phyloP scores from a whole-genome alignment of 2,329 filamentous ascomycete genomes.

The Pseudocercospora eumusae region DNA sequence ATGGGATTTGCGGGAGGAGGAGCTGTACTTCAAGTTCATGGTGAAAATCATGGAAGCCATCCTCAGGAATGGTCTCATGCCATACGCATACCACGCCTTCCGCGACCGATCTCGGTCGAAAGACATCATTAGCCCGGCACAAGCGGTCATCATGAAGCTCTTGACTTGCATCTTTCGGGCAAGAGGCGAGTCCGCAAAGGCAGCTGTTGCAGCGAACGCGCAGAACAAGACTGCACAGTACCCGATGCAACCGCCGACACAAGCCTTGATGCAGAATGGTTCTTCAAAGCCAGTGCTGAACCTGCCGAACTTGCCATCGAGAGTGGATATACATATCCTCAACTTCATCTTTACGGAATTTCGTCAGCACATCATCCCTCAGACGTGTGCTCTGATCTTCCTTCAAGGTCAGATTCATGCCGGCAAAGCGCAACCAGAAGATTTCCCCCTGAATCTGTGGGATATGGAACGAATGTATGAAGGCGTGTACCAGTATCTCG shows the following conservation, averaged over 20 bases:
- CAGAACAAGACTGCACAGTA: constrained; percentile 22
- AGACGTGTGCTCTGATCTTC: constrained; percentile 91
- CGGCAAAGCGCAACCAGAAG: constrained; percentile 71
- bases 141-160: constrained; percentile 88
- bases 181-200: constrained; percentile 47
- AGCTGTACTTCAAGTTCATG: constrained; percentile 94
- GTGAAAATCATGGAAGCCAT: constrained; percentile 94
- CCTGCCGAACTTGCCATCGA: constrained; percentile 38
- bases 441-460: constrained; percentile 94
- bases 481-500: constrained; percentile 88
- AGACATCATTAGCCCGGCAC: constrained; percentile 92
- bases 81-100: constrained; percentile 88
- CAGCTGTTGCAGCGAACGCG: constrained; percentile 22
- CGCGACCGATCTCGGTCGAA: constrained; percentile 71
- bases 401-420: constrained; percentile 86
- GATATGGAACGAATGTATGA: constrained; percentile 98
- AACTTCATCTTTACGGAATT: constrained; percentile 94
- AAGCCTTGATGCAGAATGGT: constrained; percentile 13
- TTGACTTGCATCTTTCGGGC: constrained; percentile 85
- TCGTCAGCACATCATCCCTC: constrained; percentile 86
- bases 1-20: constrained; percentile 92
- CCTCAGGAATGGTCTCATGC: constrained; percentile 82
- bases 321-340: constrained; percentile 66
- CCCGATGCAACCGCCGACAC: constrained; percentile 16
- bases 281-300: constrained; percentile 9